Percentiles rank a stretch among this genome's conserved stretches.
Evolutionary conservation across 306 rosid species (phyloP).

Genomic region (Neltuma alba): DNA sequence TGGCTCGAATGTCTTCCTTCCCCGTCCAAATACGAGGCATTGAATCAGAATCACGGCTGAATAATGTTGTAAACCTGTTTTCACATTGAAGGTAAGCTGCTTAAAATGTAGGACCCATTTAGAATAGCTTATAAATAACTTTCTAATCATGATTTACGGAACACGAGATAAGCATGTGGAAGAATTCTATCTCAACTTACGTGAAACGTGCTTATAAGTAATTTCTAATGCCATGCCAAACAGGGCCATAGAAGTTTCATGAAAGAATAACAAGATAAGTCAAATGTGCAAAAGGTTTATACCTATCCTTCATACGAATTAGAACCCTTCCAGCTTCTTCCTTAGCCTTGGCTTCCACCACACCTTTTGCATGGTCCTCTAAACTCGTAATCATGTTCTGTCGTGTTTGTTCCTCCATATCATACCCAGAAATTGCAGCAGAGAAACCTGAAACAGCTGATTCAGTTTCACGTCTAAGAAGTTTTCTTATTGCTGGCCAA

Average conservation of each 20-base stretch:
- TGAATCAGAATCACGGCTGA: slow-evolving; percentile 87
- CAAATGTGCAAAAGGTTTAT: slow-evolving; percentile 31
- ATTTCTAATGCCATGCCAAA: no score
- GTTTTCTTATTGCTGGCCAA: slow-evolving; percentile 80
- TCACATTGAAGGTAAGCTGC: slow-evolving; percentile 40
- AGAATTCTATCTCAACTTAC: no score
- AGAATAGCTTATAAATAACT: no score
- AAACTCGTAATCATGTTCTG: slow-evolving; percentile 48
- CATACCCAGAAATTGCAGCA: slow-evolving; percentile 63
- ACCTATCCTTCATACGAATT: slow-evolving; percentile 90
- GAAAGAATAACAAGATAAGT: not conserved
- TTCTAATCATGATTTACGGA: no score
- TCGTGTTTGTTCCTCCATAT: slow-evolving; percentile 61
- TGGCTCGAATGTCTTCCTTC: slow-evolving; percentile 79
- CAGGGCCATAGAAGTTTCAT: slow-evolving; percentile 10
- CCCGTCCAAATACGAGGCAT: slow-evolving; percentile 97
- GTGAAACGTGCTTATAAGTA: no score
- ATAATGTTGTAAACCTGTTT: slow-evolving; percentile 73
- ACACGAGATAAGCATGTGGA: no score
- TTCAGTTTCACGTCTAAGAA: slow-evolving; percentile 70
- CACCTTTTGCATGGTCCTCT: slow-evolving; percentile 64
- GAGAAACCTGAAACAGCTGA: slow-evolving; percentile 71
- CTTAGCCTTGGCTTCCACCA: slow-evolving; percentile 77
- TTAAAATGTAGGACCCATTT: slow-evolving; percentile 17
- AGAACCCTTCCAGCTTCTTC: slow-evolving; percentile 91